Percentiles rank a stretch among this genome's conserved stretches.
Conservation (phyloP, 1,284 basidiomycete species). For the Moniliella sp. region DNA sequence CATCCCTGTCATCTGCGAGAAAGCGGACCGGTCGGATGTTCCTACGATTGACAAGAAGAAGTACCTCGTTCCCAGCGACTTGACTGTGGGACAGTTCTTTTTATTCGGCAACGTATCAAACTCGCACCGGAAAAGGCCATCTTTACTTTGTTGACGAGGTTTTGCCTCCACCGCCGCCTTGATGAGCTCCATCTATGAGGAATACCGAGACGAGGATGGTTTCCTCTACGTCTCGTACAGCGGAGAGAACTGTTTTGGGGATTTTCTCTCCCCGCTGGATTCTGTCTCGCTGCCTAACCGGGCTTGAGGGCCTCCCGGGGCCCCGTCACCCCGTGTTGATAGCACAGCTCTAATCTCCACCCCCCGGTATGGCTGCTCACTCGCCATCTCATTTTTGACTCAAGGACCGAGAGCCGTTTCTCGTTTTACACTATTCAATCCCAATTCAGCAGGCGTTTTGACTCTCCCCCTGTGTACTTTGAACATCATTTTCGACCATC, state of each 20-base stretch:
- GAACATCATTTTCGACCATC: no score
- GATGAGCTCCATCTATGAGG: constrained; percentile 97
- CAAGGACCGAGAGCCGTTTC: no score
- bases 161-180: constrained; percentile 82
- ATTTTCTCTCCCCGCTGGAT: no score
- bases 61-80: constrained; percentile 94
- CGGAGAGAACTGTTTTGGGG: constrained; percentile 2
- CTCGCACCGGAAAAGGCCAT: constrained; percentile 87
- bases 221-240: constrained; percentile 17
- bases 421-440: no score
- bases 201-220: constrained; percentile 45
- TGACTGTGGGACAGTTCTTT: constrained; percentile 81
- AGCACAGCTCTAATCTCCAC: no score
- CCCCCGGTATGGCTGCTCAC: no score
- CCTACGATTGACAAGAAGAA: constrained; percentile 99
- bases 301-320: no score
- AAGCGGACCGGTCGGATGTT: constrained; percentile 94
- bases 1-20: constrained; percentile 98
- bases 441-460: no score
- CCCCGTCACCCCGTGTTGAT: no score
- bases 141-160: constrained; percentile 53
- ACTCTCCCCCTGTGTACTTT: no score
- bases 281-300: no score
- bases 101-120: constrained; percentile 99
- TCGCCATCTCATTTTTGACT: no score